Evolutionary conservation across 257 asterid species (phyloP).

Genomic region (Nicotiana attenuata): DNA sequence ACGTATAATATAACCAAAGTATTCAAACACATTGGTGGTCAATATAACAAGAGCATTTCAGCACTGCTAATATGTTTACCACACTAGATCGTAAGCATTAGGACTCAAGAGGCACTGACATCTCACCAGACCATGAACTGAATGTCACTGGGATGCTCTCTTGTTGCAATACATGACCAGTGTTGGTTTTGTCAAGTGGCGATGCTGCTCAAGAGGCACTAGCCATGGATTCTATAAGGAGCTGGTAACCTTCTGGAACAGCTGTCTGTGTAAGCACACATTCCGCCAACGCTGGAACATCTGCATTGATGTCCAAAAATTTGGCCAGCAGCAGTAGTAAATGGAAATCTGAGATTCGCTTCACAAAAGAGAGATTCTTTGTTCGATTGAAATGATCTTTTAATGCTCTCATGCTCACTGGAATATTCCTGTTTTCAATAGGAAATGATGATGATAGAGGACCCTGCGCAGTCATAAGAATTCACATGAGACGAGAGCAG

Average conservation of each 20-base stretch:
- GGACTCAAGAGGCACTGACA: background rate
- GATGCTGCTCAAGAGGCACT: slow-evolving; percentile 22
- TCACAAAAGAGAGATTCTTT: slow-evolving; percentile 63
- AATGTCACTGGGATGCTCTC: background rate
- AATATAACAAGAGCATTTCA: slow-evolving; percentile 4
- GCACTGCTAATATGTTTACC: background rate
- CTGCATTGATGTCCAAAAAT: slow-evolving; percentile 67
- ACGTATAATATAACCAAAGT: background rate
- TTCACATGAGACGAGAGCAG: slow-evolving; percentile 12
- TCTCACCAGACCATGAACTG: background rate
- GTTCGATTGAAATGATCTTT: slow-evolving; percentile 69
- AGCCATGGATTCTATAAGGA: slow-evolving; percentile 82
- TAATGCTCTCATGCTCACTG: slow-evolving; percentile 56
- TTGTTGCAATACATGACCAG: background rate
- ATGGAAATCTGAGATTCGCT: slow-evolving; percentile 87
- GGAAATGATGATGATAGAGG: slow-evolving; percentile 83
- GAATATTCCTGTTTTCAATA: slow-evolving; percentile 66
- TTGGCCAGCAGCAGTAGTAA: slow-evolving; percentile 68
- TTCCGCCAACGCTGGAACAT: slow-evolving; percentile 77
- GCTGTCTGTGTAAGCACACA: slow-evolving; percentile 58
- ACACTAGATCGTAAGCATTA: background rate
- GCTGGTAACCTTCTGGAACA: slow-evolving; percentile 87
- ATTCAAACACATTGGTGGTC: background rate
- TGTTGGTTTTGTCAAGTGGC: background rate
- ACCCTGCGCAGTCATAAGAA: slow-evolving; percentile 51